Conservation (phyloP, 768 basidiomycete species). For the Punctularia strigosozonata region DNA sequence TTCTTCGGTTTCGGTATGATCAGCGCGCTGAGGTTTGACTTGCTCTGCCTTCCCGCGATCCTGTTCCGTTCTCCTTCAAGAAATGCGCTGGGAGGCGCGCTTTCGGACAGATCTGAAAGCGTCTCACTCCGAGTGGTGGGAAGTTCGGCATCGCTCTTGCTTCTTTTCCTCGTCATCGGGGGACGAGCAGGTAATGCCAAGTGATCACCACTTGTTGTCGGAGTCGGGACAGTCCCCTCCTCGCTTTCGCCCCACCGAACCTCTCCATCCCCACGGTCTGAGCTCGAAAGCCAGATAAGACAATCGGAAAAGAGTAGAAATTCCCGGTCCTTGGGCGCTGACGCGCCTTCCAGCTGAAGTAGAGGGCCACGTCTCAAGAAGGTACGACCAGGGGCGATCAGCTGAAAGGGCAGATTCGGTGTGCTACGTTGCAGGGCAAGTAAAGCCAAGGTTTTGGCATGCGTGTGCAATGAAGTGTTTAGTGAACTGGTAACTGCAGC, state of each 20-base stretch:
- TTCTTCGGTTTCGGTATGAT: slow-evolving; percentile 11
- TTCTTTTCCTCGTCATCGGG: slow-evolving; percentile 31
- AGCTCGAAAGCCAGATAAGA: slow-evolving; percentile 61
- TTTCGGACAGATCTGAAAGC: slow-evolving; percentile 12
- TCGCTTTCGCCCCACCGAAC: slow-evolving; percentile 10
- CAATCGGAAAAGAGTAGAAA: slow-evolving; percentile 80
- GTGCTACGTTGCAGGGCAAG: slow-evolving; percentile 74
- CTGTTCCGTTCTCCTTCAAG: too few species aligned
- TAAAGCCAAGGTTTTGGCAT: slow-evolving; percentile 64
- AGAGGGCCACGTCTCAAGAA: slow-evolving; percentile 61
- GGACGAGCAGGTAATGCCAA: slow-evolving; percentile 12
- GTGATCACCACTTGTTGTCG: slow-evolving; percentile 8
- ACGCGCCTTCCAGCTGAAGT: slow-evolving; percentile 42
- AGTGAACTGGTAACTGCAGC: slow-evolving; percentile 60
- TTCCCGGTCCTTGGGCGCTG: slow-evolving; percentile 42
- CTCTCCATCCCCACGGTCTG: slow-evolving; percentile 24
- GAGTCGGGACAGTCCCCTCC: slow-evolving; percentile 7
- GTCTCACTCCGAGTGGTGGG: slow-evolving; percentile 12
- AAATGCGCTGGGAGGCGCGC: slow-evolving; percentile 1
- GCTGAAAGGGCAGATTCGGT: slow-evolving; percentile 60
- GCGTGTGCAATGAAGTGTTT: slow-evolving; percentile 68
- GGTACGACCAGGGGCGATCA: slow-evolving; percentile 72
- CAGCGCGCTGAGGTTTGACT: slow-evolving; percentile 11
- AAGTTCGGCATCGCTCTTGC: slow-evolving; percentile 52
- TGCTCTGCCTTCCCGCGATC: slow-evolving; percentile 5